A percentile compares a stretch with the other conserved stretches of the same genome.
Conservation (phyloP, 768 basidiomycete genomes). For the Trichaptum fuscoviolaceum region DNA sequence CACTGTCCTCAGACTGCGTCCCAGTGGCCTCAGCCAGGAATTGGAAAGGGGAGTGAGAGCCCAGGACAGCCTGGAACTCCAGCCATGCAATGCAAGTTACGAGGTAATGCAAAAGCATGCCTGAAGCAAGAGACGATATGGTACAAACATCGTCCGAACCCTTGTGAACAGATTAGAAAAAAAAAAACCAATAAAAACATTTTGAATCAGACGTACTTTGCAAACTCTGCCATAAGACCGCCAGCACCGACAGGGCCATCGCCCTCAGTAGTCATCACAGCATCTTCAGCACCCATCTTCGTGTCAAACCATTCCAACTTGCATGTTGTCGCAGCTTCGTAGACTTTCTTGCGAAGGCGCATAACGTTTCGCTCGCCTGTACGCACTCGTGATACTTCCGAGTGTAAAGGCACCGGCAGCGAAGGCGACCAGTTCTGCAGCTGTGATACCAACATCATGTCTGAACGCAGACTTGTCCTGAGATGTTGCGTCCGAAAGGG, state of each 20-base stretch:
- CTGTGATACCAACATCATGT: constrained; percentile 51
- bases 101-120: constrained; percentile 74
- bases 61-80: constrained; percentile 68
- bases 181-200: neutral
- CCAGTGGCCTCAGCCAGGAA: too few species aligned
- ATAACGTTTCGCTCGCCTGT: constrained; percentile 78
- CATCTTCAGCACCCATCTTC: constrained; percentile 58
- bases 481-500: constrained; percentile 29
- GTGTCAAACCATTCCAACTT: constrained; percentile 91
- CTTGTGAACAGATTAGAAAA: constrained; percentile 38
- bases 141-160: constrained; percentile 93
- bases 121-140: constrained; percentile 76
- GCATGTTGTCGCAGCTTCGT: constrained; percentile 56
- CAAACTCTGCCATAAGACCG: constrained; percentile 91
- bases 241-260: constrained; percentile 75
- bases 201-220: constrained; percentile 56
- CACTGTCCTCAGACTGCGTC: too few species aligned
- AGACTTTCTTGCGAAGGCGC: constrained; percentile 63
- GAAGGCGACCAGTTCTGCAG: constrained; percentile 61
- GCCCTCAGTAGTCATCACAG: constrained; percentile 33
- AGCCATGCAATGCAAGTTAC: constrained; percentile 77
- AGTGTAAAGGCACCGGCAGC: constrained; percentile 65
- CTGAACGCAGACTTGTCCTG: constrained; percentile 37
- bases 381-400: constrained; percentile 64
- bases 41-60: constrained; percentile 86